Evolutionary conservation across 108 stramenopile species (phyloP).

Genomic region (Cylindrotheca fusiformis): DNA sequence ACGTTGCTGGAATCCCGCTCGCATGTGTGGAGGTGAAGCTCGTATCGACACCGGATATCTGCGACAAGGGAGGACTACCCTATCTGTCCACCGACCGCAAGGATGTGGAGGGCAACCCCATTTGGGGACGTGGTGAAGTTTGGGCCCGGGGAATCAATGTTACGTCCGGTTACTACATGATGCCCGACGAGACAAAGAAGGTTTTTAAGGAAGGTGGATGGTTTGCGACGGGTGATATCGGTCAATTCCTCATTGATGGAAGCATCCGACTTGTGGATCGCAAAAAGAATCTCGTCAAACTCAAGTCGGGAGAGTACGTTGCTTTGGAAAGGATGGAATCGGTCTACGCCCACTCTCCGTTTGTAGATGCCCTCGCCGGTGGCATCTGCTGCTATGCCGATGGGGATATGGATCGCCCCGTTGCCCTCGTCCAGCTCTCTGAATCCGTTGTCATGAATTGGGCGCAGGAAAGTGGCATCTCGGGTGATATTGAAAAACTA

Average conservation of each 20-base stretch:
- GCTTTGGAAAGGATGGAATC: conserved; percentile 86
- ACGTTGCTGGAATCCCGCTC: conserved; percentile 74
- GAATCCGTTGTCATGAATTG: conserved; percentile 60
- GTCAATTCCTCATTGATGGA: conserved; percentile 81
- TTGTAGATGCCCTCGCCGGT: conserved; percentile 77
- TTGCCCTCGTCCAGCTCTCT: conserved; percentile 71
- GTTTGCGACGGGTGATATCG: conserved; percentile 89
- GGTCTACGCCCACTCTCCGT: conserved; percentile 59
- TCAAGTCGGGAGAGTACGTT: conserved; percentile 92
- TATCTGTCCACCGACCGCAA: conserved; percentile 59
- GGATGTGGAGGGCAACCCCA: conserved; percentile 68
- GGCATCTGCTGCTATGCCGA: too few species aligned
- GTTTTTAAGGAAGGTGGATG: conserved; percentile 77
- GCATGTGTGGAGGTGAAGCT: conserved; percentile 73
- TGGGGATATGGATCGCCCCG: too few species aligned
- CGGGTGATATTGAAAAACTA: conserved; percentile 52
- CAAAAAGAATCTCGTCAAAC: conserved; percentile 93
- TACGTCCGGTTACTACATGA: conserved; percentile 82
- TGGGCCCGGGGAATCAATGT: conserved; percentile 63
- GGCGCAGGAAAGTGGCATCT: conserved; percentile 69
- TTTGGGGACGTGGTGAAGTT: conserved; percentile 81
- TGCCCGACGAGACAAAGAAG: conserved; percentile 78
- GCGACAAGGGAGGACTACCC: conserved; percentile 74
- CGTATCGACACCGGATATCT: conserved; percentile 75
- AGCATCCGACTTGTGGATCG: conserved; percentile 83